Evolutionary conservation across 2,329 filamentous ascomycete species (phyloP).

Genomic region (Drechslerella stenobrocha): DNA sequence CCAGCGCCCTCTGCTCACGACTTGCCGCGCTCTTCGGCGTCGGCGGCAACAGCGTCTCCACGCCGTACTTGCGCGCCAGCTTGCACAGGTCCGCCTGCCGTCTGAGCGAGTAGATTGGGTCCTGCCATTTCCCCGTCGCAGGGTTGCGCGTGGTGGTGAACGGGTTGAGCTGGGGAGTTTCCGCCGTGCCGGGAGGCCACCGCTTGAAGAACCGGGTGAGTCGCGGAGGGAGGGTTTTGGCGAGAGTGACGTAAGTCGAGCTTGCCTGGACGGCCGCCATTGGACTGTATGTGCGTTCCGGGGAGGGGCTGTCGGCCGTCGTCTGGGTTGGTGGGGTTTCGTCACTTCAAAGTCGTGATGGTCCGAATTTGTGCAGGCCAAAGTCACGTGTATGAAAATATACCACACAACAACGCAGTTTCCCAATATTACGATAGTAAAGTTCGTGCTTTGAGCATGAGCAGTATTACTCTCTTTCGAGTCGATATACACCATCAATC

Average conservation of each 20-base stretch:
- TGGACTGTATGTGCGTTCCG: conserved; percentile 11
- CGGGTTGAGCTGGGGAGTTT: conserved; percentile 69
- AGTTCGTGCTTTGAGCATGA: no score
- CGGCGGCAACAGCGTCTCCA: conserved; percentile 77
- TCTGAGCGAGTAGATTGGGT: conserved; percentile 78
- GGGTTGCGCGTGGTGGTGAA: conserved; percentile 80
- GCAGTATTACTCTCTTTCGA: no score
- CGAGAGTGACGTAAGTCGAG: conserved; percentile 60
- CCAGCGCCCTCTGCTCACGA: conserved; percentile 70
- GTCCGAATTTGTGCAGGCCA: no score
- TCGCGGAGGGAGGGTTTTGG: conserved; percentile 72
- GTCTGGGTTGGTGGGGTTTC: not conserved
- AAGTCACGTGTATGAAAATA: no score
- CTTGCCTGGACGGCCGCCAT: conserved; percentile 48
- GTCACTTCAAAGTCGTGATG: no score
- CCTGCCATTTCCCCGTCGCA: conserved; percentile 77
- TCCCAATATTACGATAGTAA: no score
- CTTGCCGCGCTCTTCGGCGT: conserved; percentile 74
- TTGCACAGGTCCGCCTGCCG: conserved; percentile 90
- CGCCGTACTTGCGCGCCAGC: conserved; percentile 74
- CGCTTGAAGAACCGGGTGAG: conserved; percentile 85
- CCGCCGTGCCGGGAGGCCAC: conserved; percentile 70
- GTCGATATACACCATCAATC: no score
- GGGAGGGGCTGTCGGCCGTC: conserved; percentile 1
- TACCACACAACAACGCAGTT: no score